Percentiles rank a stretch among this genome's conserved stretches.
phyloP scores from a whole-genome alignment of 2,329 filamentous ascomycete genomes.

The Waltergamsia citrina region DNA sequence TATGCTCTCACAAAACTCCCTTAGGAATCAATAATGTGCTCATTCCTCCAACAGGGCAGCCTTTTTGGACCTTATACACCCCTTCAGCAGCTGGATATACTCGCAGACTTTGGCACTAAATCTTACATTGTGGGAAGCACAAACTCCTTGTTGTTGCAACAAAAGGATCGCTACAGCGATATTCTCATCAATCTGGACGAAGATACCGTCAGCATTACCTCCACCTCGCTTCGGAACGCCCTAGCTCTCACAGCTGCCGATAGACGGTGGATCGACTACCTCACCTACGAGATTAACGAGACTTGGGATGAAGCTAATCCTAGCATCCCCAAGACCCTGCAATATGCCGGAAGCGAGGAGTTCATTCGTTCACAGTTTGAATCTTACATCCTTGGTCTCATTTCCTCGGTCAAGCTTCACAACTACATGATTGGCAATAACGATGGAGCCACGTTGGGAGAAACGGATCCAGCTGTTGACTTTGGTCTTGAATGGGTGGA shows the following conservation, averaged over 20 bases:
- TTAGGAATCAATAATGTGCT: background rate
- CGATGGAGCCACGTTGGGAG: slow-evolving; percentile 61
- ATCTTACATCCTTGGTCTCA: slow-evolving; percentile 83
- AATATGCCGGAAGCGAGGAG: slow-evolving; percentile 91
- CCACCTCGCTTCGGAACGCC: slow-evolving; percentile 65
- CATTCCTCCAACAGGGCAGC: slow-evolving; percentile 51
- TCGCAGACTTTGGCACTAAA: slow-evolving; percentile 90
- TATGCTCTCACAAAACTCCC: slow-evolving; percentile 18
- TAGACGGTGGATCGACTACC: slow-evolving; percentile 90
- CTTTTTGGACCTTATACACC: slow-evolving; percentile 96
- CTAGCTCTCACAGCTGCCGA: slow-evolving; percentile 77
- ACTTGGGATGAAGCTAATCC: slow-evolving; percentile 95
- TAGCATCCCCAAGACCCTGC: slow-evolving; percentile 82
- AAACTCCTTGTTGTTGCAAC: slow-evolving; percentile 86
- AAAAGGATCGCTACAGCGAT: slow-evolving; percentile 92
- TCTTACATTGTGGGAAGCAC: slow-evolving; percentile 97
- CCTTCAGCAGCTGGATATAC: slow-evolving; percentile 85
- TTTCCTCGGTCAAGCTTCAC: slow-evolving; percentile 86
- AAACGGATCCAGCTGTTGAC: slow-evolving; percentile 77
- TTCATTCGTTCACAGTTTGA: slow-evolving; percentile 97
- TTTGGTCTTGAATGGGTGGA: slow-evolving; percentile 80
- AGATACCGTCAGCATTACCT: slow-evolving; percentile 73
- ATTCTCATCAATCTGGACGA: slow-evolving; percentile 95
- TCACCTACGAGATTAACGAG: slow-evolving; percentile 87
- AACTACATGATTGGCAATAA: slow-evolving; percentile 58